phyloP scores from a whole-genome alignment of 2,329 filamentous ascomycete species.

The Chrysosporium keratinophilum region DNA sequence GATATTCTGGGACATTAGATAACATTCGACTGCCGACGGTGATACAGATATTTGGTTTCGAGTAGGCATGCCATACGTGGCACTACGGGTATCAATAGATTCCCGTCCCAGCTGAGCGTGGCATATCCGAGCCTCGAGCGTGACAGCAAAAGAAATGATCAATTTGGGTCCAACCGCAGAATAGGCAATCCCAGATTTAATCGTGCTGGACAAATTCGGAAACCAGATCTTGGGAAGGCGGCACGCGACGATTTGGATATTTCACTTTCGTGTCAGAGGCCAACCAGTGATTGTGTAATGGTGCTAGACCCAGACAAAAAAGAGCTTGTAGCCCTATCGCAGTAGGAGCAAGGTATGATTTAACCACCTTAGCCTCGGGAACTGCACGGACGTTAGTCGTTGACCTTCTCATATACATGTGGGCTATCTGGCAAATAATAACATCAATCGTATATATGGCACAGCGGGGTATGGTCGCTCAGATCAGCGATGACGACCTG shows the following conservation, averaged over 20 bases:
- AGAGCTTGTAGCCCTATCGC: neutral
- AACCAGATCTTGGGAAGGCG: too few relatives aligned
- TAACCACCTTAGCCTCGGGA: neutral
- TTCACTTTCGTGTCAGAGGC: too few relatives aligned
- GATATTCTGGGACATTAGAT: neutral
- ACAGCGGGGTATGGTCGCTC: neutral
- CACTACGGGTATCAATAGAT: slow-evolving; percentile 5
- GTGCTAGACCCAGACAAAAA: neutral
- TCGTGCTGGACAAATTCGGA: neutral
- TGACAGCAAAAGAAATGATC: neutral
- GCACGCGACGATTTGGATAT: too few relatives aligned
- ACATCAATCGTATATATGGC: neutral
- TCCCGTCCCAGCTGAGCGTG: slow-evolving; percentile 6
- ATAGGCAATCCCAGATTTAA: neutral
- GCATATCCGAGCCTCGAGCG: neutral
- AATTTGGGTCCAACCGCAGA: neutral
- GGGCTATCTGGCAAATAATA: neutral
- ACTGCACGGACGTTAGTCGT: neutral
- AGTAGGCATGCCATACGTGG: slow-evolving; percentile 11
- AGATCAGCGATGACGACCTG: neutral
- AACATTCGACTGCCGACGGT: neutral
- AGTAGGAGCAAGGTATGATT: neutral
- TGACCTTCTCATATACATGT: neutral
- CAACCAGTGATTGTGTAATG: neutral
- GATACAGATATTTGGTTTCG: slow-evolving; percentile 4